Base-by-base conservation (phyloP, 306 rosid genomes). In the Vicia sativa region DNA sequence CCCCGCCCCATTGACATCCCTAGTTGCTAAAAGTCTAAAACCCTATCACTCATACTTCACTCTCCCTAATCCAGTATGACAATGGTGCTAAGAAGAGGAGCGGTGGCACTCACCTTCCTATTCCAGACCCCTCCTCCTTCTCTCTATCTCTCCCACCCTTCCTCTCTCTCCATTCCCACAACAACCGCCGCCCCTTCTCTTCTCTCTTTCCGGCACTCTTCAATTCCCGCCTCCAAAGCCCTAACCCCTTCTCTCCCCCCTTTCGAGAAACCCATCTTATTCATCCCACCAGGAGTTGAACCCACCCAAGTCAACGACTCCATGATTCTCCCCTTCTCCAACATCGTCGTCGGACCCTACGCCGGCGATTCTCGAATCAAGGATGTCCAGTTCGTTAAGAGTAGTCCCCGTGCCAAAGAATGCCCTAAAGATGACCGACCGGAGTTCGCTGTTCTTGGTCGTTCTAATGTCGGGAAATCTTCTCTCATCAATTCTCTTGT, bases 381-480 rank as follows among this genome's bases (percentile, higher is more conserved):
- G 77, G 91, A 85, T n/a, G 96, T 90, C 4, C 83, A 81, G 78
- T 93, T 87, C 37, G 79, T 88, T n/a, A 93, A 90, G 78, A 93
- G 98, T 70, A 92, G 98, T 59, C 60, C 56, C 9, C 82, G 74
- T 9, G 93, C 95, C 11, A 88, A 72, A 76, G 97, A 90, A 2
- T 93, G 98, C 73, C 98, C 98, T 14, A 72, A 45, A 26, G 89
- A 90, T 42, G 77, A 71, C 58, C 78, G 86, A 10, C 98, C 97
- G 0, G 98, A 93, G 54, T 92, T 90, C 61, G 96, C 96, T 2
- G 79, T 90, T 31, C 82, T 92, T 16, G 98, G 98, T 70, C 93
- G 96, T 0, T 92, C 98, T 65, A 92, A 90, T 79, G 96, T 92
- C 1, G 96, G 98, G 23, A 92, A 92, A 66, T 92, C 98, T 35